Evolutionary conservation across 345 rosid genomes (phyloP).

Genomic region (Eucalyptus pauciflora): DNA sequence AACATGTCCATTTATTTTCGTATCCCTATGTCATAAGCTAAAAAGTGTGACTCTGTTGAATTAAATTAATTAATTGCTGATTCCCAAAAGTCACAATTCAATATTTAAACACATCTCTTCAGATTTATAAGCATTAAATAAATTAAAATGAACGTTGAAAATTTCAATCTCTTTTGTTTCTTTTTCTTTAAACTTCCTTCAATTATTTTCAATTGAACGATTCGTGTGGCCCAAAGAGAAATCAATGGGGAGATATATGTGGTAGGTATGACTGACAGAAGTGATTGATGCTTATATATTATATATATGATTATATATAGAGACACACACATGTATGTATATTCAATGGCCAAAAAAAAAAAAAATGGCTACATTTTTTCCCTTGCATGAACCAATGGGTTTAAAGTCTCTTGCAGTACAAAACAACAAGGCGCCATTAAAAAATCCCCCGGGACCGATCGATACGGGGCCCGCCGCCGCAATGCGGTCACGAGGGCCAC

Average conservation of each 20-base stretch:
- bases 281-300: not conserved
- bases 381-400: not conserved
- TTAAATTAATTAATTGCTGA: not conserved
- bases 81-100: not conserved
- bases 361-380: not conserved
- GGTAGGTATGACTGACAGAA: not conserved
- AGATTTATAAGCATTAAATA: not conserved
- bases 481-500: not conserved
- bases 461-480: not conserved
- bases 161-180: not conserved
- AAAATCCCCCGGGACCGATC: not conserved
- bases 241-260: not conserved
- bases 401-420: not conserved
- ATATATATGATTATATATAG: no score
- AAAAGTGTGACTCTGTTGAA: not conserved
- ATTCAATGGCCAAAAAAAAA: not conserved
- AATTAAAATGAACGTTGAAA: not conserved
- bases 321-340: no score
- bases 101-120: not conserved
- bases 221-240: not conserved
- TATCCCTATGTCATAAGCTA: not conserved
- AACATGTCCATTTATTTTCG: not conserved
- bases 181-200: not conserved
- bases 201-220: not conserved
- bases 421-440: not conserved